These are phyloP conservation scores for Xylaria sp. DNA, from an alignment of 2,329 filamentous ascomycete species.

Conservation along the genomic window DNA sequence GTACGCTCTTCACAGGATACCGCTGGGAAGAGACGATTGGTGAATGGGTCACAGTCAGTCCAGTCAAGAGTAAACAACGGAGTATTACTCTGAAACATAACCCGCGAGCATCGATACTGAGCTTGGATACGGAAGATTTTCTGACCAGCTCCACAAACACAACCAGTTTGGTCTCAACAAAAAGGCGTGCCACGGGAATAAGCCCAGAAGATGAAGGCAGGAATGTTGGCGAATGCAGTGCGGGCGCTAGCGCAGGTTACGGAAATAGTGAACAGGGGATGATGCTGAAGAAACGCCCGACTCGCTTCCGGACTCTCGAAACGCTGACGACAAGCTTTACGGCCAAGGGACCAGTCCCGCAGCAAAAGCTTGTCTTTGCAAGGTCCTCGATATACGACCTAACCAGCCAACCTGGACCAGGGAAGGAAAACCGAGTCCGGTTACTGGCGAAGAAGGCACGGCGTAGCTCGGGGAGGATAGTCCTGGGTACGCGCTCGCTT, in stretches of 20 bases:
- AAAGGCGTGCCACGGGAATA: conserved; percentile 16
- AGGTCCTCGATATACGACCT: not conserved
- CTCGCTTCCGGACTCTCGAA: conserved; percentile 17
- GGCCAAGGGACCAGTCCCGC: not conserved
- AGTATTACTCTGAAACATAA: conserved; percentile 19
- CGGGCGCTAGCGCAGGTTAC: not conserved
- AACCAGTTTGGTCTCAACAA: conserved; percentile 15
- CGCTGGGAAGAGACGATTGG: conserved; percentile 53
- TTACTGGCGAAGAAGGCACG: conserved; percentile 16
- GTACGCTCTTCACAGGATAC: conserved; percentile 33
- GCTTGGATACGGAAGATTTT: not conserved
- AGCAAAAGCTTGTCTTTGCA: not conserved
- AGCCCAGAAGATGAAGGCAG: conserved; percentile 15
- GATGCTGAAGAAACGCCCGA: conserved; percentile 20
- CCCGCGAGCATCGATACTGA: conserved; percentile 18
- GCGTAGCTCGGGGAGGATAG: conserved; percentile 16
- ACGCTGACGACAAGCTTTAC: conserved; percentile 9
- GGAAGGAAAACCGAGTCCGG: conserved; percentile 18
- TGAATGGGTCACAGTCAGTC: conserved; percentile 50
- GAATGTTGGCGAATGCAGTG: conserved; percentile 2
- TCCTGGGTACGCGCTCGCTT: conserved; percentile 12
- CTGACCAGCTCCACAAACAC: conserved; percentile 10
- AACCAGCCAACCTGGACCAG: conserved; percentile 6
- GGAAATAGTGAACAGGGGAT: conserved; percentile 1
- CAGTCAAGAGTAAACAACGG: conserved; percentile 28